Percentiles rank a stretch among this genome's conserved stretches.
Conservation (phyloP, 805 yeast species). For the Candida broadrunensis region DNA sequence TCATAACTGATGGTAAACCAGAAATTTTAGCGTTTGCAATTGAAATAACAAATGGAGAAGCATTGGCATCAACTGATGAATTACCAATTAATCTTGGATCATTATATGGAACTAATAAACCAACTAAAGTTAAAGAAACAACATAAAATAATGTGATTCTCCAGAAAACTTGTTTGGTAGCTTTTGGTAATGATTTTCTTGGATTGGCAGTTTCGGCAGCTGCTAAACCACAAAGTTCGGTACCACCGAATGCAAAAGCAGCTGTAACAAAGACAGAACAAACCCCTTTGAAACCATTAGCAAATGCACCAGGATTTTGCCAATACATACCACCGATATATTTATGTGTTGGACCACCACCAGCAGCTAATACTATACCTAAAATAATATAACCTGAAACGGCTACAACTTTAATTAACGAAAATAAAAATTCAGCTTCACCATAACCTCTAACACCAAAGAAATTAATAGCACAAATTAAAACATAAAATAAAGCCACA, state of each 20-base stretch:
- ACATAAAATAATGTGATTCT: conserved; percentile 34
- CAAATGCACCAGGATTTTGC: conserved; percentile 52
- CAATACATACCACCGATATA: conserved; percentile 46
- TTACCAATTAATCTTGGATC: conserved; percentile 26
- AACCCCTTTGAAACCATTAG: conserved; percentile 41
- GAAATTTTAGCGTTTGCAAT: conserved; percentile 58
- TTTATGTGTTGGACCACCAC: conserved; percentile 49
- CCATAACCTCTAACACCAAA: conserved; percentile 55
- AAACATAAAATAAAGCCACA: conserved; percentile 49
- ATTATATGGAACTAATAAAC: conserved; percentile 20
- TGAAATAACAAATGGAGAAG: conserved; percentile 82
- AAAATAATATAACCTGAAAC: conserved; percentile 46
- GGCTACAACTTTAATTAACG: conserved; percentile 45
- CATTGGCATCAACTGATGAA: conserved; percentile 54
- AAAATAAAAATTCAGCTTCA: conserved; percentile 52
- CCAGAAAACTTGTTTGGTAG: conserved; percentile 37
- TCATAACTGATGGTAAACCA: conserved; percentile 64
- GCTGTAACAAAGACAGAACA: conserved; percentile 33
- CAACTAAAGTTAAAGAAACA: conserved; percentile 22
- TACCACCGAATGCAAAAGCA: conserved; percentile 35
- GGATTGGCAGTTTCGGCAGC: conserved; percentile 37
- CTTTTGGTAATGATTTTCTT: conserved; percentile 28
- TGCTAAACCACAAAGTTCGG: conserved; percentile 34
- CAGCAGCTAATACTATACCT: conserved; percentile 46
- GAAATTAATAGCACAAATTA: conserved; percentile 46